phyloP scores from a whole-genome alignment of 1,139 yeast species.

The Chernovozyma aurita region DNA sequence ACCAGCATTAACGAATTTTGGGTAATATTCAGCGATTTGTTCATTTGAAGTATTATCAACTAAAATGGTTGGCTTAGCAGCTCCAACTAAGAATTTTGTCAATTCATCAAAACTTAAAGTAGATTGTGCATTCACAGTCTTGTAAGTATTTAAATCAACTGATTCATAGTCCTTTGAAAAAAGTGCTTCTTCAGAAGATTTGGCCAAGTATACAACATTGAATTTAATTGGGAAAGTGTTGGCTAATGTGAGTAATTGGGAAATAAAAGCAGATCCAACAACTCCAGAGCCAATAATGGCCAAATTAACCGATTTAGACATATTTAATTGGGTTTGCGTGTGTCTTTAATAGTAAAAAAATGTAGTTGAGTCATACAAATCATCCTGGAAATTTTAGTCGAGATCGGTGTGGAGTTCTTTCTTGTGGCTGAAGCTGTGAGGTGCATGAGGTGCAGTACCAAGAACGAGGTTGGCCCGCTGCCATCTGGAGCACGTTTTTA shows the following conservation, averaged over 20 bases:
- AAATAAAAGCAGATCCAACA: conserved; percentile 82
- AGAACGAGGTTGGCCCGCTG: too few species aligned
- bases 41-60: conserved; percentile 93
- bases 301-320: conserved; percentile 63
- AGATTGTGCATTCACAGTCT: conserved; percentile 44
- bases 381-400: conserved; percentile 1
- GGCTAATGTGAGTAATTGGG: conserved; percentile 63
- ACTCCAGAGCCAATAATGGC: conserved; percentile 92
- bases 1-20: conserved; percentile 67
- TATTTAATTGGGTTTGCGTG: conserved; percentile 13
- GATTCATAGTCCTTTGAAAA: conserved; percentile 67
- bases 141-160: conserved; percentile 59
- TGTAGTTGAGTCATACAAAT: neutral
- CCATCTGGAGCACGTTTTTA: too few species aligned
- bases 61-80: conserved; percentile 72
- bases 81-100: conserved; percentile 55
- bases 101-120: conserved; percentile 57
- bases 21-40: conserved; percentile 69
- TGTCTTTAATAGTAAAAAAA: neutral
- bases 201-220: conserved; percentile 78
- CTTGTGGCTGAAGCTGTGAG: too few species aligned
- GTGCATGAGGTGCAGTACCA: too few species aligned
- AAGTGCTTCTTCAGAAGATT: conserved; percentile 62
- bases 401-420: neutral
- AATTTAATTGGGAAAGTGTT: conserved; percentile 46